A percentile compares a stretch with the other conserved stretches of the same genome.
These are phyloP conservation scores for Penicillium mononematosum DNA, from an alignment of 495 filamentous ascomycete species.

Conservation along the genomic window DNA sequence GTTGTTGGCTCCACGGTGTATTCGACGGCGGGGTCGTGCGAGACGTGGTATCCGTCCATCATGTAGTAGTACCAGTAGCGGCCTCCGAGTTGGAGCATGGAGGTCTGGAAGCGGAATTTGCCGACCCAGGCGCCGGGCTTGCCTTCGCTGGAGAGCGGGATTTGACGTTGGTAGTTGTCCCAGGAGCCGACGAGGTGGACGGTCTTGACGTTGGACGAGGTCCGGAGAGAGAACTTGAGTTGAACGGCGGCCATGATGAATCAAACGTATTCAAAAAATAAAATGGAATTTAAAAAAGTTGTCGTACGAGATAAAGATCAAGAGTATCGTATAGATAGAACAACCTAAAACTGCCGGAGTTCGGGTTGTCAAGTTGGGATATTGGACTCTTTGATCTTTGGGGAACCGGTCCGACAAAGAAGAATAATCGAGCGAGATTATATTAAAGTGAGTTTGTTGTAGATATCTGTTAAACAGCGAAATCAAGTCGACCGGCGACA, in stretches of 20 bases:
- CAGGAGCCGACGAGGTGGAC: constrained; percentile 97
- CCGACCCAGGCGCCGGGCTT: constrained; percentile 89
- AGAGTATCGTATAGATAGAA: constrained; percentile 20
- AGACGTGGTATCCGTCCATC: constrained; percentile 98
- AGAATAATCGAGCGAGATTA: constrained; percentile 58
- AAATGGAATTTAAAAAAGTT: constrained; percentile 26
- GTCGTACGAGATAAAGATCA: constrained; percentile 19
- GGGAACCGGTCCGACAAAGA: constrained; percentile 33
- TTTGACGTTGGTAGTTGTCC: constrained; percentile 94
- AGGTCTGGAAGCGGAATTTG: constrained; percentile 90
- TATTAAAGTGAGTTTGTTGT: constrained; percentile 48
- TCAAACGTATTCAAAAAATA: constrained; percentile 22
- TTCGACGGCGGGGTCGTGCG: constrained; percentile 88
- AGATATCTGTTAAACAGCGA: constrained; percentile 33
- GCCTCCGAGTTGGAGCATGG: constrained; percentile 75
- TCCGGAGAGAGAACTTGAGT: constrained; percentile 87
- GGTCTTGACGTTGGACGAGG: constrained; percentile 94
- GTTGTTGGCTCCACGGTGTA: constrained; percentile 95
- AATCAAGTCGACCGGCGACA: constrained; percentile 53
- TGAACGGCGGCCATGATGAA: constrained; percentile 80
- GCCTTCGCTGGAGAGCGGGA: constrained; percentile 85
- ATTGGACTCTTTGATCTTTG: constrained; percentile 14
- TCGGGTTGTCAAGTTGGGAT: constrained; percentile 10
- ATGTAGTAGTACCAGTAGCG: constrained; percentile 99
- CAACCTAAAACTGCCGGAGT: constrained; percentile 27